A percentile compares a stretch with the other conserved stretches of the same genome.
Evolutionary conservation across 1,139 yeast genomes (phyloP).

Genomic region (Taphrina confusa): DNA sequence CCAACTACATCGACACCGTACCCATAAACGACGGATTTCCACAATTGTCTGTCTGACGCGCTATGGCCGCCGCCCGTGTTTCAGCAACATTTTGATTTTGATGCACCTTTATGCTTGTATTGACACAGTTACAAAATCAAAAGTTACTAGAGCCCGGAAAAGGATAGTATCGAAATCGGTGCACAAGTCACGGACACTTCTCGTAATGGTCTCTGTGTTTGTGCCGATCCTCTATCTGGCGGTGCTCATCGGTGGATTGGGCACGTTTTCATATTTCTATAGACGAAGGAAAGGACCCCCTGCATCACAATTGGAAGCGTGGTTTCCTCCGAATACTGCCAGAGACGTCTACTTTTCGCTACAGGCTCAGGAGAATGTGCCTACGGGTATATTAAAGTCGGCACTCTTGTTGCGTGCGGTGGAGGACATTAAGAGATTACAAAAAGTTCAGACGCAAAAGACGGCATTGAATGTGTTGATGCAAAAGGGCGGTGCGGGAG

Average conservation of each 20-base stretch:
- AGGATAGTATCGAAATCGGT: too few relatives aligned
- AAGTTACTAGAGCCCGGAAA: too few relatives aligned
- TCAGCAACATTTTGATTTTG: too few relatives aligned
- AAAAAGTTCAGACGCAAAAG: constrained; percentile 71
- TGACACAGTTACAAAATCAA: too few relatives aligned
- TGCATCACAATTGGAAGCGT: constrained; percentile 63
- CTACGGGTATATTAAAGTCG: constrained; percentile 45
- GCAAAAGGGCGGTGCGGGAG: constrained; percentile 88
- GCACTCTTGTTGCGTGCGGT: constrained; percentile 76
- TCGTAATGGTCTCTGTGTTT: constrained; percentile 48
- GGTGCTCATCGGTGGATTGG: constrained; percentile 67
- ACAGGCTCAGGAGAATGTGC: constrained; percentile 25
- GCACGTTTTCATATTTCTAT: constrained; percentile 71
- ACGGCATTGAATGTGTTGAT: constrained; percentile 69
- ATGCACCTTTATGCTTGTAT: too few relatives aligned
- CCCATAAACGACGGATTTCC: neutral
- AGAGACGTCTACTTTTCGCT: constrained; percentile 65
- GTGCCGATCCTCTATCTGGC: constrained; percentile 82
- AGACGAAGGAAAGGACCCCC: constrained; percentile 46
- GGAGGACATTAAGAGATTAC: constrained; percentile 67
- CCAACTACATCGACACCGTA: neutral
- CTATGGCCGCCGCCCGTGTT: constrained; percentile 6
- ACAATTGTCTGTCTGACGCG: constrained; percentile 8
- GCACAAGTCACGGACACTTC: too few relatives aligned
- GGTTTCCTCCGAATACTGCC: constrained; percentile 67